Evolutionary conservation across 1,284 basidiomycete species (phyloP).

Genomic region (Wallemia hederae): DNA sequence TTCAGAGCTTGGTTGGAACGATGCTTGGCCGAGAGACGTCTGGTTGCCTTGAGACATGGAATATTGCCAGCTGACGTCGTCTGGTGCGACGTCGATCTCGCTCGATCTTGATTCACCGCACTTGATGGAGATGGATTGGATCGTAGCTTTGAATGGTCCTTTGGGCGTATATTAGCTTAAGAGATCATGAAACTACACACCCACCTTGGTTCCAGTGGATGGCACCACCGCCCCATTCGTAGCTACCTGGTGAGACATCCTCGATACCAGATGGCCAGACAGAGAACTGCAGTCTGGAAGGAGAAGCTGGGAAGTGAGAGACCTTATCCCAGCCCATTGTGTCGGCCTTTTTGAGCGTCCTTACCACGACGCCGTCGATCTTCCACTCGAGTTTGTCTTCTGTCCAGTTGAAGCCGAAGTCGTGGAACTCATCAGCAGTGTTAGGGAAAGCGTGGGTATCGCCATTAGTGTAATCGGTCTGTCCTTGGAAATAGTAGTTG

Average conservation of each 20-base stretch:
- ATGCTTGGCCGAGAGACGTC: background rate
- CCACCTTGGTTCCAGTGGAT: conserved; percentile 29
- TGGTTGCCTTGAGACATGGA: background rate
- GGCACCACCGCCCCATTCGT: conserved; percentile 46
- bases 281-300: conserved; percentile 44
- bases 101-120: background rate
- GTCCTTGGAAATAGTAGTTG: conserved; percentile 24
- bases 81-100: background rate
- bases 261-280: conserved; percentile 48
- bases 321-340: conserved; percentile 14
- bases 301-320: conserved; percentile 34
- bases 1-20: background rate
- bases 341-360: conserved; percentile 32
- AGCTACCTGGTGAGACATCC: conserved; percentile 29
- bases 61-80: background rate
- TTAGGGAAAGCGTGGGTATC: conserved; percentile 22
- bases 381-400: conserved; percentile 29
- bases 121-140: background rate
- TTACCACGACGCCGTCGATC: conserved; percentile 31
- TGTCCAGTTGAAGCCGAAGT: conserved; percentile 27
- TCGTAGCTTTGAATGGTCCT: background rate
- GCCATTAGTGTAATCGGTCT: conserved; percentile 9
- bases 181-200: too few species aligned
- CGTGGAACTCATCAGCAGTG: conserved; percentile 38
- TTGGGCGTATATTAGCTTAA: background rate